Base-by-base conservation (phyloP, 257 asterid genomes). In the Solanum ahanhuiri region DNA sequence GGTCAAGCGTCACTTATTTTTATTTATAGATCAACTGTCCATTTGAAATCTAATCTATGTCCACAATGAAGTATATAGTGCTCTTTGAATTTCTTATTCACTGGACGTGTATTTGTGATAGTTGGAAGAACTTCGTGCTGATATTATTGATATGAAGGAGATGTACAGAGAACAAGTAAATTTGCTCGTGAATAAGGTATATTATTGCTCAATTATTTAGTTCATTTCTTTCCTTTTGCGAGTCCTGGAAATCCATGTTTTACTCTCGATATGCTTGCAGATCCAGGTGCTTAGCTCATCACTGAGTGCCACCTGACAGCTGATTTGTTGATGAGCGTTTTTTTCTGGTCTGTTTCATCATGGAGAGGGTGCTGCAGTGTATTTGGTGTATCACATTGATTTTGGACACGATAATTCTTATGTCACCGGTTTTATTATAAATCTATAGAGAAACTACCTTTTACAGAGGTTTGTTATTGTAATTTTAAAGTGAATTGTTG, bases 81-180 rank as follows among this genome's bases (percentile, higher is more conserved):
- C 67, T 79, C 84, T 79, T 81, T 81, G 84, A 18, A 28, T 81
- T 28, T 48, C 37, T 35, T 28, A 48, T 81, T 81, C 41, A 81
- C 84, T 51, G 67, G 9, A 28, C 33, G 64, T 60, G 51, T 86
- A 17, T 57, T 72, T 77, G 83, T 34, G 92, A 87, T 83, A 97
- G 99, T 87, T 97, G 96, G 99, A 95, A 90, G 99, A 95, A 88
- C 98, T 97, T 31, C 96, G 99, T 43, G 98, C 97, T 2, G 99
- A 97, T 91, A 95, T 97, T 70, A 91, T 91, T 23, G 99, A 97
- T 90, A 90, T 97, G 88, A 95, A 97, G 93, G 98, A 95, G 91
- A 97, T 97, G 99, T 97, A 97, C 89, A 93, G 97, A 88, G 98
- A 97, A 90, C 99, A 97, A 97, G 98, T 97, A 71, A 94, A 95